These are phyloP conservation scores for Coniochaeta prunicola DNA, from an alignment of 2,329 filamentous ascomycete species.

Conservation along the genomic window DNA sequence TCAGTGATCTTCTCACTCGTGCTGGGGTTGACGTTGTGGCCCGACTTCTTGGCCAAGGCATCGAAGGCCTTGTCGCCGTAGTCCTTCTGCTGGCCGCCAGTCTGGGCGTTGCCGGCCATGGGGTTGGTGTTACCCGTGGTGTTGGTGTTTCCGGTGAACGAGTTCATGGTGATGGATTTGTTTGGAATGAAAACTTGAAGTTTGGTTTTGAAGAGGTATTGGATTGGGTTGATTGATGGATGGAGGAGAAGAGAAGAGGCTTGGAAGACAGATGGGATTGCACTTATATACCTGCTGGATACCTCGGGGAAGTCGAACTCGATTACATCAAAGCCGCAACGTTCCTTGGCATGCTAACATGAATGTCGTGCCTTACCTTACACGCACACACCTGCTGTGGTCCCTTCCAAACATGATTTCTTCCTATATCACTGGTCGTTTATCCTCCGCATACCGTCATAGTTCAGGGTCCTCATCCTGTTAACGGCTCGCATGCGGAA, in stretches of 20 bases:
- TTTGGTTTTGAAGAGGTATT: not conserved
- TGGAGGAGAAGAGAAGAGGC: not conserved
- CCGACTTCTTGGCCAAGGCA: slow-evolving; percentile 16
- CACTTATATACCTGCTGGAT: not conserved
- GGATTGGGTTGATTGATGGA: not conserved
- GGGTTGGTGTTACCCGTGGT: not conserved
- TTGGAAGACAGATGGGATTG: not conserved
- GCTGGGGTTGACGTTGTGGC: slow-evolving; percentile 13
- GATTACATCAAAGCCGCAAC: not conserved
- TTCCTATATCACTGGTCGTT: not conserved
- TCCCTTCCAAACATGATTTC: not conserved
- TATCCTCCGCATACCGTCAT: not conserved
- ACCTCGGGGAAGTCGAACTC: not conserved
- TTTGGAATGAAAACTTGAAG: not conserved
- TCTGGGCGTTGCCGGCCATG: not conserved
- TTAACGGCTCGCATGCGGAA: not conserved
- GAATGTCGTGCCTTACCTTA: not conserved
- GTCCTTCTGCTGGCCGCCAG: slow-evolving; percentile 10
- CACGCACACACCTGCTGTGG: not conserved
- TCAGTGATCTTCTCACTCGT: slow-evolving; percentile 26
- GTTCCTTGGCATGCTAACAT: not conserved
- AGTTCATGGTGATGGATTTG: not conserved
- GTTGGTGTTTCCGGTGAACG: not conserved
- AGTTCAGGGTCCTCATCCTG: not conserved
- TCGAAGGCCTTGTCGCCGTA: slow-evolving; percentile 19